Base-by-base conservation (phyloP, 2,329 filamentous ascomycete genomes). In the Huntiella savannae region DNA sequence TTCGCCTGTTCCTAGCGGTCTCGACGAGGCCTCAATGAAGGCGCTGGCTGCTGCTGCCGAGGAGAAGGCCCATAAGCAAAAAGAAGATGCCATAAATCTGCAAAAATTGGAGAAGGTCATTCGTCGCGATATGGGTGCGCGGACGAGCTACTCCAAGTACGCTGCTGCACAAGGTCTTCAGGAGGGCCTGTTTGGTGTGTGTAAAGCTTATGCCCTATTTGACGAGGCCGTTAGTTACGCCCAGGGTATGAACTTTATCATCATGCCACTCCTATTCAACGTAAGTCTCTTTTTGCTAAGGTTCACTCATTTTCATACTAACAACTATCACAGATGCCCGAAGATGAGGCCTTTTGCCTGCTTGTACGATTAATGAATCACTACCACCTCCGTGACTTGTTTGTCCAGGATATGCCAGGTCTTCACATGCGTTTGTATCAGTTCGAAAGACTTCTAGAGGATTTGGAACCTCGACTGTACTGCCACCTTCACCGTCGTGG, bases 201-300 rank as follows among this genome's bases (percentile, higher is more conserved):
- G 91, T 67, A 98, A 96, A 62, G 87, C 91, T 1, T 98, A 98
- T 62, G 91, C 91, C 11, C 68, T 98, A 28, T 96, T 87, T 55
- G 91, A 98, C 56, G 86, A 94, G 56, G 81, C 71, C 5, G 91
- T 98, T 33, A 88, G 91, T 32, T 98, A 98, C 60, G 88, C 92
- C 0, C 91, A 98, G 61, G 91, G 91, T 58, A 95, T 98, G 82
- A 98, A 96, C 59, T 98, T 98, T 57, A 75, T 98, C 50, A 82
- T 86, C 42, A 96, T 96, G 86, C 91, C 92, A 17, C 62, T 98
- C 13, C 68, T 98, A 1, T 95, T 98, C 65, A 96, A 95, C 59
- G 79, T 82, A 64, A 68, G 77, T 60, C 42, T 22, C n/a, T 33
- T 4, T 33, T 35, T 16, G n/a, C 8, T n/a, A 12, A 19, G 4